Percentiles rank a stretch among this genome's conserved stretches.
phyloP scores from a whole-genome alignment of 768 basidiomycete species.

The Lactarius tabidus region DNA sequence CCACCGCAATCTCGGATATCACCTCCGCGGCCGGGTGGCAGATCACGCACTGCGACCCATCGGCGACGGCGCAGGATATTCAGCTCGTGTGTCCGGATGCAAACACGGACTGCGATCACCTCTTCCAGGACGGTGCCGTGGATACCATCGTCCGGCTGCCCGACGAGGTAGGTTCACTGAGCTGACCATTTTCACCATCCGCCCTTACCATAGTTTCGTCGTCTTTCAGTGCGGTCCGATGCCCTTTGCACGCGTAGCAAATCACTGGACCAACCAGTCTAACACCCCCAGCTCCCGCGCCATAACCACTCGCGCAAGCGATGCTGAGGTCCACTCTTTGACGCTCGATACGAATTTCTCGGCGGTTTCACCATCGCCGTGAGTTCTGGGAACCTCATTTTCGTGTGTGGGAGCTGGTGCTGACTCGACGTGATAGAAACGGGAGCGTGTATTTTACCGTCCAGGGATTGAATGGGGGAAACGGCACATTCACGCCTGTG shows the following conservation, averaged over 20 bases:
- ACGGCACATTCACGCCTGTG: background rate
- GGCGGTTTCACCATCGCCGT: background rate
- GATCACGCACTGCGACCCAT: slow-evolving; percentile 11
- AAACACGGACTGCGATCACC: slow-evolving; percentile 20
- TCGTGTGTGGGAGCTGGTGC: background rate
- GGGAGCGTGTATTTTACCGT: slow-evolving; percentile 3
- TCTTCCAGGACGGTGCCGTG: slow-evolving; percentile 23
- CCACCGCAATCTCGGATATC: slow-evolving; percentile 19
- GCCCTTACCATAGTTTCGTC: background rate
- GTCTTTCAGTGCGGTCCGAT: slow-evolving; percentile 7
- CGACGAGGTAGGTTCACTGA: slow-evolving; percentile 1
- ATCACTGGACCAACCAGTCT: background rate
- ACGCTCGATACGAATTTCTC: background rate
- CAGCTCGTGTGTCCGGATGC: slow-evolving; percentile 5
- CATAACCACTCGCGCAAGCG: background rate
- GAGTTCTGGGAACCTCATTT: background rate
- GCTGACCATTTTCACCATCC: background rate
- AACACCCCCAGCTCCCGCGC: background rate
- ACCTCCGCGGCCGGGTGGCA: slow-evolving; percentile 9
- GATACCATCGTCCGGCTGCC: slow-evolving; percentile 27
- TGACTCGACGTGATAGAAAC: background rate
- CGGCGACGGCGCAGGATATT: background rate
- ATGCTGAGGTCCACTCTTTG: background rate
- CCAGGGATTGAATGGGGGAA: background rate
- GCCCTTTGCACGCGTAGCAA: slow-evolving; percentile 5